Evolutionary conservation across 2,329 filamentous ascomycete genomes (phyloP).

Genomic region (Torrubiellomyces zombiae): DNA sequence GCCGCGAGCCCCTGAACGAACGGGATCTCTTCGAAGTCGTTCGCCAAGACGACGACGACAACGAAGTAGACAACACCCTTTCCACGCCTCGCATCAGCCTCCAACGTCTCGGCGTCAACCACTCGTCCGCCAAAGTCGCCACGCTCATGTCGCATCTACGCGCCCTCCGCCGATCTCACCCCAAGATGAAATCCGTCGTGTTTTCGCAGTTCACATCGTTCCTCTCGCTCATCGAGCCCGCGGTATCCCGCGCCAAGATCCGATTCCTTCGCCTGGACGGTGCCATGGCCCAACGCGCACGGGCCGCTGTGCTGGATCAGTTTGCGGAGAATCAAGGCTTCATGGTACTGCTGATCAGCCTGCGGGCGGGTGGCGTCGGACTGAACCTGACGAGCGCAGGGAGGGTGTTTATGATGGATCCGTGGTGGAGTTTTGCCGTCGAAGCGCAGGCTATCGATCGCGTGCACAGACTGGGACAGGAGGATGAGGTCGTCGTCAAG

Average conservation of each 20-base stretch:
- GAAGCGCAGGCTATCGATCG: constrained; percentile 96
- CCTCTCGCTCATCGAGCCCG: constrained; percentile 75
- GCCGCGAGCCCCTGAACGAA: constrained; percentile 63
- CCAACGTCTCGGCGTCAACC: constrained; percentile 41
- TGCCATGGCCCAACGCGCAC: constrained; percentile 69
- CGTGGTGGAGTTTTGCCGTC: constrained; percentile 97
- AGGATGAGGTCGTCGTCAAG: constrained; percentile 67
- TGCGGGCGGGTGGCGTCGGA: constrained; percentile 84
- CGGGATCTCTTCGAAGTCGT: constrained; percentile 88
- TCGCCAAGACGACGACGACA: constrained; percentile 49
- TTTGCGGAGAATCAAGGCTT: constrained; percentile 49
- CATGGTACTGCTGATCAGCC: constrained; percentile 62
- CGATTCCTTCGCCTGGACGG: constrained; percentile 80
- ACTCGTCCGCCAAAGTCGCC: constrained; percentile 79
- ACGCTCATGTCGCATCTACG: constrained; percentile 63
- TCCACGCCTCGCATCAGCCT: constrained; percentile 38
- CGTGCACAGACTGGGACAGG: constrained; percentile 92
- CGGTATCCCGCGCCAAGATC: constrained; percentile 56
- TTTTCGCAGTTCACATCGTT: constrained; percentile 98
- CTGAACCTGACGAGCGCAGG: constrained; percentile 82
- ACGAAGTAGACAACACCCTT: constrained; percentile 31
- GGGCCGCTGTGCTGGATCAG: constrained; percentile 58
- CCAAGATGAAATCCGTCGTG: constrained; percentile 69
- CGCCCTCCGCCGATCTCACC: constrained; percentile 45
- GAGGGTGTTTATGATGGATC: constrained; percentile 97